A percentile compares a stretch with the other conserved stretches of the same genome.
Conservation (phyloP, 2,329 filamentous ascomycete species). For the Sporothrix euskadiensis region DNA sequence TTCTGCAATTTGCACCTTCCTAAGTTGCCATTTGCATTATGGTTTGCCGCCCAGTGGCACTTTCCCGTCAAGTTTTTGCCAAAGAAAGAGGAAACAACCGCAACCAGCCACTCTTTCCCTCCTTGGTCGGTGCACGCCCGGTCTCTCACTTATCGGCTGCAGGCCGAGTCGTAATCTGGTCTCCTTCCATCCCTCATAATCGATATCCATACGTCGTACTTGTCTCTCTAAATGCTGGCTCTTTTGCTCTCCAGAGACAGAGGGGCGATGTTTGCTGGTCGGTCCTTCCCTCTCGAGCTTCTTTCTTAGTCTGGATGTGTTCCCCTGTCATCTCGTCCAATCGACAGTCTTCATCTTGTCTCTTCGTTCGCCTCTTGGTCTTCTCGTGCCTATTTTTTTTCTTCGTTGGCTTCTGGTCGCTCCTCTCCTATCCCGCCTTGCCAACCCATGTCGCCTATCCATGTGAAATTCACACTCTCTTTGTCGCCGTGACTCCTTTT, state of each 20-base stretch:
- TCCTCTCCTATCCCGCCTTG: constrained; percentile 5
- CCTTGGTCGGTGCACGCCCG: background rate
- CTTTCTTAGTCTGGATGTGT: constrained; percentile 4
- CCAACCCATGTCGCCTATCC: constrained; percentile 15
- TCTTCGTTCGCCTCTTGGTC: background rate
- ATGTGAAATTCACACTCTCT: background rate
- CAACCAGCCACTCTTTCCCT: constrained; percentile 20
- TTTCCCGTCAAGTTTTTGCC: background rate
- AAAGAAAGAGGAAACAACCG: background rate
- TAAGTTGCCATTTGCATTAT: background rate
- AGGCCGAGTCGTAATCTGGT: background rate
- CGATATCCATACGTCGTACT: background rate
- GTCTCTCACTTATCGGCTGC: background rate
- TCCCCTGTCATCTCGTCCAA: constrained; percentile 22
- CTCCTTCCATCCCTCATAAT: background rate
- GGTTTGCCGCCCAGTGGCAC: background rate
- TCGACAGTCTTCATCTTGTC: constrained; percentile 5
- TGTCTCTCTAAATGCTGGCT: background rate
- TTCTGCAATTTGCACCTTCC: background rate
- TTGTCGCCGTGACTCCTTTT: background rate
- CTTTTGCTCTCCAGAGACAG: background rate
- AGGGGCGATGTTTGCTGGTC: constrained; percentile 17
- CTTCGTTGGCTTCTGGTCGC: background rate
- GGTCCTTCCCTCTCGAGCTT: background rate
- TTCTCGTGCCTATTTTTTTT: background rate